Percentiles rank a stretch among this genome's conserved stretches.
Conservation (phyloP, 176 grass and related monocot species). For the Aegilops speltoides region DNA sequence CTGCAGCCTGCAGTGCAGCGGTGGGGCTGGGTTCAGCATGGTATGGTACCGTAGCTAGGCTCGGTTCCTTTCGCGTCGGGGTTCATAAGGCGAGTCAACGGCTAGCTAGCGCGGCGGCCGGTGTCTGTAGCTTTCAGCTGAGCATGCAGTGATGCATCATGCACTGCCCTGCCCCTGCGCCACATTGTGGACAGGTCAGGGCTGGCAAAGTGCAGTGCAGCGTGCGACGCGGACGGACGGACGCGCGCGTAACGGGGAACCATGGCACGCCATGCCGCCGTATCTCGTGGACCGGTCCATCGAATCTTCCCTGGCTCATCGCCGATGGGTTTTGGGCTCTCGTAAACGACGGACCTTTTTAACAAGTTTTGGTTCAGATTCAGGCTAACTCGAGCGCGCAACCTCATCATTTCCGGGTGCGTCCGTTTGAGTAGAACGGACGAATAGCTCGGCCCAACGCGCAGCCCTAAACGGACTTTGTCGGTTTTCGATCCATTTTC, state of each 20-base stretch:
- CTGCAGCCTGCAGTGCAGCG: neutral
- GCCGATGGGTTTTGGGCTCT: neutral
- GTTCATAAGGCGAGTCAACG: neutral
- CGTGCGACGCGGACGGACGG: neutral
- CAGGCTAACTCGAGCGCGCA: too few relatives aligned
- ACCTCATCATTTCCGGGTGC: too few relatives aligned
- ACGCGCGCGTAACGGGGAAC: neutral
- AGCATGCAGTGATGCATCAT: constrained; percentile 1
- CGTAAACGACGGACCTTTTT: neutral
- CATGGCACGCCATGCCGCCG: neutral
- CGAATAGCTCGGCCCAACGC: too few relatives aligned
- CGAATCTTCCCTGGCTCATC: neutral
- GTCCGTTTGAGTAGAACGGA: too few relatives aligned
- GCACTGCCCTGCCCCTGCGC: neutral
- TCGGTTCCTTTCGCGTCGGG: neutral
- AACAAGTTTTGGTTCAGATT: too few relatives aligned
- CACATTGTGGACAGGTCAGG: neutral
- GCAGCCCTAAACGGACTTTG: too few relatives aligned
- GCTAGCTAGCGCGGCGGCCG: neutral
- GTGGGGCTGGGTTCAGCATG: neutral
- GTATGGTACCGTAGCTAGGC: neutral
- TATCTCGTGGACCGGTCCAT: neutral
- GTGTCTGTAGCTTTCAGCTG: constrained; percentile 19
- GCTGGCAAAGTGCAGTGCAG: neutral
- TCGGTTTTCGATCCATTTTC: too few relatives aligned